These are phyloP conservation scores for Cladosporium sp. DNA, from an alignment of 2,329 filamentous ascomycete species.

Conservation along the genomic window DNA sequence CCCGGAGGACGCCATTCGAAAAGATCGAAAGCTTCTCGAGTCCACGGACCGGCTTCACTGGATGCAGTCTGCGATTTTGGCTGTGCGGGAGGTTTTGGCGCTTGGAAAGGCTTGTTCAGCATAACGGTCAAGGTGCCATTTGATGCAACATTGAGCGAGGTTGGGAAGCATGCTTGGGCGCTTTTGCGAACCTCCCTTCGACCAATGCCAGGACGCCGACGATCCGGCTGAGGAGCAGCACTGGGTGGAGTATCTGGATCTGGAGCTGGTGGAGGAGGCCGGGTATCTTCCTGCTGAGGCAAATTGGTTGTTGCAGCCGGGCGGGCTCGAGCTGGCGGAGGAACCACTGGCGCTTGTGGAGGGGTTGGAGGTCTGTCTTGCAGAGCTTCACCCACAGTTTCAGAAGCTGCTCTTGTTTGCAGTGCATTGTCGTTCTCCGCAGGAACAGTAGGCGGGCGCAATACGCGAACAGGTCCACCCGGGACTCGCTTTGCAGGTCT, in stretches of 20 bases:
- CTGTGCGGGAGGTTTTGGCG: slow-evolving; percentile 20
- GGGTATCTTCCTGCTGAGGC: not conserved
- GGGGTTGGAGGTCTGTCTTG: too few species aligned
- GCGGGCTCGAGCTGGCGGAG: not conserved
- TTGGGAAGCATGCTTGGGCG: slow-evolving; percentile 5
- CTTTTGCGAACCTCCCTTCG: slow-evolving; percentile 8
- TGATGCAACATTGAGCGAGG: slow-evolving; percentile 20
- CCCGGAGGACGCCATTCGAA: slow-evolving; percentile 56
- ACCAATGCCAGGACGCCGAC: not conserved
- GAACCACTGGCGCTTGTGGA: slow-evolving; percentile 13
- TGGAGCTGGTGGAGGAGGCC: not conserved
- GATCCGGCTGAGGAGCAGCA: not conserved
- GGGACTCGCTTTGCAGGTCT: slow-evolving; percentile 18
- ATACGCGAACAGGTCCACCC: slow-evolving; percentile 28
- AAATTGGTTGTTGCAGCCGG: not conserved
- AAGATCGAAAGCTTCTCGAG: slow-evolving; percentile 63
- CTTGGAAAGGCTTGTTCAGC: slow-evolving; percentile 27
- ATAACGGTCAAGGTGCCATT: slow-evolving; percentile 27
- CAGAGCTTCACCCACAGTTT: too few species aligned
- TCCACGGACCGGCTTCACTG: slow-evolving; percentile 60
- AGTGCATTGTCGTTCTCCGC: too few species aligned
- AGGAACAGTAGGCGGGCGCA: slow-evolving; percentile 20
- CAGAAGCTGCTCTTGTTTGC: too few species aligned
- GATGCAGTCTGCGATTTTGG: slow-evolving; percentile 15
- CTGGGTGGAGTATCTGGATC: not conserved